These are phyloP conservation scores for Pseudogymnoascus sp. DNA, from an alignment of 2,329 filamentous ascomycete genomes.

Conservation along the genomic window DNA sequence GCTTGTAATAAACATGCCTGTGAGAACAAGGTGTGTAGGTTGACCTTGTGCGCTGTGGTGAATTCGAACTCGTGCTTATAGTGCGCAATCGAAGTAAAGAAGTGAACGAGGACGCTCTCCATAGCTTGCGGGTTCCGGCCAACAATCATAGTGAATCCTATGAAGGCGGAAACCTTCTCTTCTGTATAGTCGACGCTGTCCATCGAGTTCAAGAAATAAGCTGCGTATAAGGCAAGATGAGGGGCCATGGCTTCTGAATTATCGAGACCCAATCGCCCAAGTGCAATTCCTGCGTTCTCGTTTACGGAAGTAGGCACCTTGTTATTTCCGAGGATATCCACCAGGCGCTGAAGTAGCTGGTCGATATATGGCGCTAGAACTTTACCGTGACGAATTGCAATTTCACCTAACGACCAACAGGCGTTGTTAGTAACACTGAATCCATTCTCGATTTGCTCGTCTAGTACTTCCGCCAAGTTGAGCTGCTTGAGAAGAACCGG, in stretches of 20 bases:
- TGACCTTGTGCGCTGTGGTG: constrained; percentile 18
- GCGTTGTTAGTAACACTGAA: constrained; percentile 97
- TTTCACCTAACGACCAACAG: constrained; percentile 93
- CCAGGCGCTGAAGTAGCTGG: constrained; percentile 66
- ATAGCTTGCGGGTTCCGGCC: constrained; percentile 84
- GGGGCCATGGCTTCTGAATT: constrained; percentile 71
- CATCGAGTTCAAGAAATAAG: constrained; percentile 75
- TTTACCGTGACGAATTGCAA: constrained; percentile 70
- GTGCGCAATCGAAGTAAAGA: constrained; percentile 75
- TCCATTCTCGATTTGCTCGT: constrained; percentile 74
- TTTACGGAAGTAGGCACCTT: constrained; percentile 79
- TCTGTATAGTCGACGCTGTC: constrained; percentile 78
- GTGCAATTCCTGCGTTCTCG: constrained; percentile 89
- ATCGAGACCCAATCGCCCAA: constrained; percentile 78
- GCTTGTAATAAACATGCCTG: constrained; percentile 20
- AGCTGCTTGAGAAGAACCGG: constrained; percentile 81
- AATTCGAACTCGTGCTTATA: constrained; percentile 59
- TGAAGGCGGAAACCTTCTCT: constrained; percentile 89
- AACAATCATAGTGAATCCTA: constrained; percentile 81
- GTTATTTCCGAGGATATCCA: constrained; percentile 76
- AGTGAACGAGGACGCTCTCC: constrained; percentile 74
- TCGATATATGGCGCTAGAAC: constrained; percentile 71
- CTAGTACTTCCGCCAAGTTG: constrained; percentile 67
- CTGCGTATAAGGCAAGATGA: constrained; percentile 71
- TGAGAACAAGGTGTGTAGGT: constrained; percentile 26